Evolutionary conservation across 768 basidiomycete genomes (phyloP).

Genomic region (Lentinula raphanica): DNA sequence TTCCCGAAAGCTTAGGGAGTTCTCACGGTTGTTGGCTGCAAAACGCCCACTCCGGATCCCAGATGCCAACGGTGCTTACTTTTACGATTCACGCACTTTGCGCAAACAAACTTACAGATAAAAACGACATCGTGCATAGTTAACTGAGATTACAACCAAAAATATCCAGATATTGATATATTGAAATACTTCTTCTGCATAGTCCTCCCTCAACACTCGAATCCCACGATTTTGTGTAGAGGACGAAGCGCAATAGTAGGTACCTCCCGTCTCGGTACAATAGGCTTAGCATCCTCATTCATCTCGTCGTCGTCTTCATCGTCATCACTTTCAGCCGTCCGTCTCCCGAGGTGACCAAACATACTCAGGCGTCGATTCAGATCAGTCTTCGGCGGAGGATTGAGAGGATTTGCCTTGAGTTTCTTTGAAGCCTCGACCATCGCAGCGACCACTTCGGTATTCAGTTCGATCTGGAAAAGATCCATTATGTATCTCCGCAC

Average conservation of each 20-base stretch:
- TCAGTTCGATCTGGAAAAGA: slow-evolving; percentile 80
- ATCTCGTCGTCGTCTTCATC: slow-evolving; percentile 45
- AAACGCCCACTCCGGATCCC: too few species aligned
- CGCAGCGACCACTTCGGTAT: slow-evolving; percentile 51
- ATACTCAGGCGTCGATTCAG: slow-evolving; percentile 57
- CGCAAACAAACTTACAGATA: neutral
- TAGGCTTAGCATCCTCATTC: slow-evolving; percentile 34
- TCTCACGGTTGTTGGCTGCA: too few species aligned
- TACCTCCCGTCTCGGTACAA: slow-evolving; percentile 31
- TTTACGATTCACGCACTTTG: neutral
- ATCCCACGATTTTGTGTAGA: slow-evolving; percentile 55
- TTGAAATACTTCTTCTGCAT: too few species aligned
- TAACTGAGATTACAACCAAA: neutral
- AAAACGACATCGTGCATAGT: neutral
- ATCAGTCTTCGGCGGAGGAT: slow-evolving; percentile 36
- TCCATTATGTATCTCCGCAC: slow-evolving; percentile 92
- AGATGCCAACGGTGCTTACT: neutral
- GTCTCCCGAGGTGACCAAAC: slow-evolving; percentile 47
- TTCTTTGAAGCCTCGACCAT: slow-evolving; percentile 48
- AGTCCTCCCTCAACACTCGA: slow-evolving; percentile 18
- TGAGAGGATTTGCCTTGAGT: slow-evolving; percentile 42
- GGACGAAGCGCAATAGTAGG: slow-evolving; percentile 57
- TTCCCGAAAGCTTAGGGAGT: too few species aligned
- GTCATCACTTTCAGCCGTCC: slow-evolving; percentile 57
- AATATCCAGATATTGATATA: too few species aligned